Base-by-base conservation (phyloP, 805 yeast genomes). In the Komagataella populi region DNA sequence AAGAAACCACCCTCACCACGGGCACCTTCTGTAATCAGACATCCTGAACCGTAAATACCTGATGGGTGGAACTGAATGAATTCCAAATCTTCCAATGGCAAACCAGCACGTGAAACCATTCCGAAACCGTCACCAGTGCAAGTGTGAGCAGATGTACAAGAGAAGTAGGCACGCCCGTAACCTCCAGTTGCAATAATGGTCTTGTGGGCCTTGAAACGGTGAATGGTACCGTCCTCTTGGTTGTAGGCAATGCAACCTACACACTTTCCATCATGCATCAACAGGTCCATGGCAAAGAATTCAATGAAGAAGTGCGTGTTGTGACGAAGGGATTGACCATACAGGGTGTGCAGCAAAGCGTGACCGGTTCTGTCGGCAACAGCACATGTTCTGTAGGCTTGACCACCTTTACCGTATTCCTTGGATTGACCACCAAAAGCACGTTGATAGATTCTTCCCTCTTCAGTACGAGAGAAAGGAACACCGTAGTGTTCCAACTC, bases 1-100 rank as follows among this genome's bases (percentile, higher is more conserved):
- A 91, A 77, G 80, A 80, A 93, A 57, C 99, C 99, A 81, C 99
- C 99, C 77, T 93, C 99, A 80, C 99, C 99, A 78, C 99, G 86
- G 59, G 97, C 96, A 75, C 99, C 99, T 74, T 93, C 99, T 52
- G 99, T 93, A 69, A 93, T 93, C 75, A 91, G 76, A 77, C 98
- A 93, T 58, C 99, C 99, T 45, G 98, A 88, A 54, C 99, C 99
- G 70, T 91, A 91, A 71, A 91, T 93, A 80, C 99, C 99, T 23
- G 98, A 89, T 52, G 99, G 99, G 72, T 91, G 99, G 88, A 91
- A 91, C 74, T 91, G 99, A 56, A 91, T 90, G 66, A 91, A 91
- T 74, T 91, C 99, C 71, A 91, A 76, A 73, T 91, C 99, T 74
- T 91, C 96, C 65, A 91, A 78, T 54, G 99, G 99, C 69, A 91